phyloP scores from a whole-genome alignment of 164 flowering plant species.

The Pachysandra terminalis region DNA sequence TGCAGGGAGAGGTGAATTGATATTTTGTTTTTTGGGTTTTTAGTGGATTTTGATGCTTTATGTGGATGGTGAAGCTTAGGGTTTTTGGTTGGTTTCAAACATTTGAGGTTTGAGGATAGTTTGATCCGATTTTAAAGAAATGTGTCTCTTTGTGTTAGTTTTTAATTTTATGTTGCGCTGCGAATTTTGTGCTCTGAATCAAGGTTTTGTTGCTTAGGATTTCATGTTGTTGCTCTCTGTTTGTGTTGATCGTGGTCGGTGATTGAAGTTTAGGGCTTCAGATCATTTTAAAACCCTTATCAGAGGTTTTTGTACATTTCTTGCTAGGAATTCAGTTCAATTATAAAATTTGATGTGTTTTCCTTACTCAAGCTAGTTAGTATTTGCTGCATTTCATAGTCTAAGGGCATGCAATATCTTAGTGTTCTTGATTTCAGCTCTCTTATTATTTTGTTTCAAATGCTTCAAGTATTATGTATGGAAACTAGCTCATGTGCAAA shows the following conservation, averaged over 20 bases:
- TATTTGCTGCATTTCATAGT: not conserved
- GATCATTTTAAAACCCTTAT: not conserved
- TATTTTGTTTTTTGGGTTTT: not conserved
- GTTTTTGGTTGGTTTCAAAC: not conserved
- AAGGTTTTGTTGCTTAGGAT: not conserved
- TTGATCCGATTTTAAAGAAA: not conserved
- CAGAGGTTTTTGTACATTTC: no score
- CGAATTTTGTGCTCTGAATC: not conserved
- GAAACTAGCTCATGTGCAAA: not conserved
- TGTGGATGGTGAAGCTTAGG: not conserved
- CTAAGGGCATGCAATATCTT: not conserved
- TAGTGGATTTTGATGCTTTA: not conserved
- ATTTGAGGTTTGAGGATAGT: not conserved
- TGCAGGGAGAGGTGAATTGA: not conserved
- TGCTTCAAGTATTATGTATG: not conserved
- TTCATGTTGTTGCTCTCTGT: not conserved
- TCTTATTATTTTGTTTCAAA: no score
- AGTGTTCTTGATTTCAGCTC: not conserved
- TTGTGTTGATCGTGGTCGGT: not conserved
- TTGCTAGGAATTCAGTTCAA: no score
- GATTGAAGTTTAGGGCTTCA: not conserved
- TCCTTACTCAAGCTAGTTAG: not conserved
- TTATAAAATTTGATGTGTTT: not conserved
- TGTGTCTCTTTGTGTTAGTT: not conserved
- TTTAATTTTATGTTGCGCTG: not conserved